Conservation (phyloP, 495 filamentous ascomycete genomes). For the Aeminium ludgeri region DNA sequence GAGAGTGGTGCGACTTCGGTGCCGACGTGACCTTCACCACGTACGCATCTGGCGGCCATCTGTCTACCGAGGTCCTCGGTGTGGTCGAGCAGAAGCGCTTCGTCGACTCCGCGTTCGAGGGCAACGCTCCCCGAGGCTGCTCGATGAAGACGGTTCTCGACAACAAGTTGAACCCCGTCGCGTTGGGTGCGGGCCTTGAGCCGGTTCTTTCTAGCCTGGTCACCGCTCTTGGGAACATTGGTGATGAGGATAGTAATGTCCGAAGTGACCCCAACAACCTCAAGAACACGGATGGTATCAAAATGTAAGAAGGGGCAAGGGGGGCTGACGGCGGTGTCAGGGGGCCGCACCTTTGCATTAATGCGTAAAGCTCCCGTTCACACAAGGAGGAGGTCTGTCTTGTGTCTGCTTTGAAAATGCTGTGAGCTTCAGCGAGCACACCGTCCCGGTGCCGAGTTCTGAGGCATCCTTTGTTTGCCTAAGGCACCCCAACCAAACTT, state of each 20-base stretch:
- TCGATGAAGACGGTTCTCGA: not conserved
- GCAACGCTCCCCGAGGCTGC: slow-evolving; percentile 1
- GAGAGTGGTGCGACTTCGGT: slow-evolving; percentile 1
- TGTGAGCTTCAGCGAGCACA: no score
- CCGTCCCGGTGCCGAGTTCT: no score
- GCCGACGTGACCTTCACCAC: not conserved
- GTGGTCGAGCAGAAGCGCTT: not conserved
- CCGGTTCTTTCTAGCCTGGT: not conserved
- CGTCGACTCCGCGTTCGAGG: not conserved
- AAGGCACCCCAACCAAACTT: no score
- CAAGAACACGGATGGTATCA: no score
- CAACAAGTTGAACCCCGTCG: not conserved
- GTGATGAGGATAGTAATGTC: not conserved
- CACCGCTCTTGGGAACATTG: not conserved
- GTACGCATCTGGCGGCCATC: slow-evolving; percentile 1
- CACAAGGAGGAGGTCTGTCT: no score
- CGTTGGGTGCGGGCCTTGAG: slow-evolving; percentile 1
- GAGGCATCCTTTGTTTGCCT: no score
- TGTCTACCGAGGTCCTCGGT: slow-evolving; percentile 1
- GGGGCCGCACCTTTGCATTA: no score
- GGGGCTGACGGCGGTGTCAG: no score
- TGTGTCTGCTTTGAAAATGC: no score
- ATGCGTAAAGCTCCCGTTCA: no score
- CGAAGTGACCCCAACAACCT: not conserved
- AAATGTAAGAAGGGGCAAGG: no score